Percentiles rank a stretch among this genome's conserved stretches.
Conservation (phyloP, 2,329 filamentous ascomycete species). For the Neoascochyta sp. region DNA sequence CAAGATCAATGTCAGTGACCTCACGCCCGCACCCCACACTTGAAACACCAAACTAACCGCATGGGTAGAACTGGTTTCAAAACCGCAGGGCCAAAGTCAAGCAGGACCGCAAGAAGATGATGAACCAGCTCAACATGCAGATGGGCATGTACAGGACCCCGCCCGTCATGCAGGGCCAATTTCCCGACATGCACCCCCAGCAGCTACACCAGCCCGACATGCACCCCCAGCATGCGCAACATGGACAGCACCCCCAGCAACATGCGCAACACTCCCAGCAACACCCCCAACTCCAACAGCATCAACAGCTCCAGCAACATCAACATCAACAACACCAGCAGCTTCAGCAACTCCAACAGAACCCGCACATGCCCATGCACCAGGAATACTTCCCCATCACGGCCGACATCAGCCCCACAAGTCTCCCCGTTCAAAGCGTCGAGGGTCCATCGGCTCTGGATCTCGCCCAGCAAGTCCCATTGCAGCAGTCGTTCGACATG, state of each 20-base stretch:
- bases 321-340: conserved; percentile 4
- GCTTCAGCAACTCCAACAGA: conserved; percentile 15
- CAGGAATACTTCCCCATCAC: conserved; percentile 27
- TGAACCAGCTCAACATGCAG: conserved; percentile 38
- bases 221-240: conserved; percentile 7
- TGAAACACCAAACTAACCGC: conserved; percentile 26
- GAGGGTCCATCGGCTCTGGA: conserved; percentile 33
- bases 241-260: too few relatives aligned
- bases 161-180: conserved; percentile 12
- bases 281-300: too few relatives aligned
- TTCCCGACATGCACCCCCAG: conserved; percentile 21
- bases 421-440: conserved; percentile 29
- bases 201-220: conserved; percentile 13
- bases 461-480: conserved; percentile 27
- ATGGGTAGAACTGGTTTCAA: conserved; percentile 52
- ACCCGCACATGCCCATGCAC: conserved; percentile 24
- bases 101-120: conserved; percentile 50
- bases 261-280: conserved; percentile 11
- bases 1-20: conserved; percentile 51
- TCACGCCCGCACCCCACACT: neutral
- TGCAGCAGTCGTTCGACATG: conserved; percentile 36
- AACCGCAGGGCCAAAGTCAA: conserved; percentile 53
- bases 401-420: conserved; percentile 37
- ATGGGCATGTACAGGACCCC: conserved; percentile 29
- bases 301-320: too few relatives aligned